Conservation (phyloP, 208 protist species). For the Trypanosoma grayi region DNA sequence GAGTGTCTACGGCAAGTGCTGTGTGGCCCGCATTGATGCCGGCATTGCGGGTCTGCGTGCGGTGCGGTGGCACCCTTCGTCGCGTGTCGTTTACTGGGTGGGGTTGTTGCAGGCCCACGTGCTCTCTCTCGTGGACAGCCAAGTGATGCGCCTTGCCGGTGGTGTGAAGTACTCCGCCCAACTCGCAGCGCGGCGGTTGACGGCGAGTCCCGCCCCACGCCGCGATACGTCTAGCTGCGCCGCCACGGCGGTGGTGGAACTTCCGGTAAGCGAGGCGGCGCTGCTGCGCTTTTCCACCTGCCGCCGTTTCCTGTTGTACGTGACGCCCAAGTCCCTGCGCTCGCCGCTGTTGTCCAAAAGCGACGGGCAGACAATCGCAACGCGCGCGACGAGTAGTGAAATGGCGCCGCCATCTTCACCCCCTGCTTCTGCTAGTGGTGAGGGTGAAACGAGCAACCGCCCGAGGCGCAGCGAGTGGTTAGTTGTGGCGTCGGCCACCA, state of each 20-base stretch:
- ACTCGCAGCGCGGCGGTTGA: neutral
- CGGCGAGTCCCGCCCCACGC: neutral
- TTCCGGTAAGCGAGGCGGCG: slow-evolving; percentile 16
- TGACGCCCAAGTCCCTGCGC: slow-evolving; percentile 15
- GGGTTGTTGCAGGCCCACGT: slow-evolving; percentile 21
- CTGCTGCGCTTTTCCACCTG: slow-evolving; percentile 26
- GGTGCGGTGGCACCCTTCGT: slow-evolving; percentile 27
- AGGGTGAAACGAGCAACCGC: neutral
- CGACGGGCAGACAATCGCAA: neutral
- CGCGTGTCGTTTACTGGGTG: slow-evolving; percentile 26
- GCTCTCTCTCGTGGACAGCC: slow-evolving; percentile 23
- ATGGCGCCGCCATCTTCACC: neutral
- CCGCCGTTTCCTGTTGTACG: slow-evolving; percentile 26
- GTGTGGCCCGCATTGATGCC: slow-evolving; percentile 28
- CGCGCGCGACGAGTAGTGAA: neutral
- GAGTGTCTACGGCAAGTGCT: slow-evolving; percentile 29
- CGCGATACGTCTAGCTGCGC: neutral
- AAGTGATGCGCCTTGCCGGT: slow-evolving; percentile 24
- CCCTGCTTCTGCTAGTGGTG: neutral
- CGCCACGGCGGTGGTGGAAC: neutral
- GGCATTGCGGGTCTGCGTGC: slow-evolving; percentile 20
- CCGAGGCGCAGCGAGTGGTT: slow-evolving; percentile 27
- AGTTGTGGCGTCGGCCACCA: slow-evolving; percentile 22
- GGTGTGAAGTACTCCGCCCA: slow-evolving; percentile 29
- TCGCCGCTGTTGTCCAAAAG: slow-evolving; percentile 13